Conservation (phyloP, 139 green algal species). For the Chlorella sp. region DNA sequence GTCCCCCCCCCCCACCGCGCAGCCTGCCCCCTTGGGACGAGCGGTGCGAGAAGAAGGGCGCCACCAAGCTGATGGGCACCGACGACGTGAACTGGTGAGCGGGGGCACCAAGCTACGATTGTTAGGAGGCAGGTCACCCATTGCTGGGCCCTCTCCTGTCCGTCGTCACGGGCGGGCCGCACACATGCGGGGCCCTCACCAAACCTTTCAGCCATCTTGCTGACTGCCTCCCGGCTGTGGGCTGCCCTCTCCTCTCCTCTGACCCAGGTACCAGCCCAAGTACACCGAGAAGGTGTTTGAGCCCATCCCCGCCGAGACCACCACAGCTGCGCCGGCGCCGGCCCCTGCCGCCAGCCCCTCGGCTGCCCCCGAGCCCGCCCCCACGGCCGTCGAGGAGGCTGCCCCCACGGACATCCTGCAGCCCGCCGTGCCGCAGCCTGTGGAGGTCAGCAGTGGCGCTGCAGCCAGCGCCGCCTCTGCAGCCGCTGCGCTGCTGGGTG, state of each 20-base stretch:
- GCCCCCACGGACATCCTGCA: not conserved
- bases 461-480: not conserved
- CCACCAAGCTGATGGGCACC: not conserved
- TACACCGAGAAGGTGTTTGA: slow-evolving; percentile 3
- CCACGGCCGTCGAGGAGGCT: not conserved
- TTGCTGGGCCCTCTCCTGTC: not conserved
- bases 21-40: slow-evolving; percentile 23
- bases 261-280: slow-evolving; percentile 4
- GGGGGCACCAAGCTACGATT: too few relatives aligned
- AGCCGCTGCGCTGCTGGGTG: not conserved
- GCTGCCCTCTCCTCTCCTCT: too few relatives aligned
- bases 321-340: not conserved
- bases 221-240: too few relatives aligned
- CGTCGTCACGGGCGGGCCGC: not conserved
- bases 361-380: not conserved
- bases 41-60: slow-evolving; percentile 21
- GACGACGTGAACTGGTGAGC: not conserved
- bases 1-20: not conserved
- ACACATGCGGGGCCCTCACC: too few relatives aligned
- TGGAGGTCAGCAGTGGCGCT: not conserved
- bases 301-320: not conserved
- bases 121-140: too few relatives aligned
- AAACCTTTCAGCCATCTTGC: too few relatives aligned
- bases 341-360: not conserved
- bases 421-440: too few relatives aligned